Conservation (phyloP, 2,329 filamentous ascomycete species). For the Ascochyta koolunga region DNA sequence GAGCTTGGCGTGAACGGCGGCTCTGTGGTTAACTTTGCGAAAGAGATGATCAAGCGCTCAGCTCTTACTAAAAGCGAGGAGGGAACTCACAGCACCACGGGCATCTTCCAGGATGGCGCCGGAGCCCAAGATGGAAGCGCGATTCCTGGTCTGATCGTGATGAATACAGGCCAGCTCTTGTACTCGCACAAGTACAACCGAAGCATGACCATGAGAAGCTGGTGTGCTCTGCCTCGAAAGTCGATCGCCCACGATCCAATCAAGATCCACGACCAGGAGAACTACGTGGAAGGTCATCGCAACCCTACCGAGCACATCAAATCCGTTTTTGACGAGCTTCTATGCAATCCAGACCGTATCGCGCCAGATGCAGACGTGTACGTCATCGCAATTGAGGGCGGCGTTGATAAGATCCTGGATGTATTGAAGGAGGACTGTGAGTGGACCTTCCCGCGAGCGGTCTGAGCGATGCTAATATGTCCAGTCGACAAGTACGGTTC, state of each 20-base stretch:
- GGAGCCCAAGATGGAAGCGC: constrained; percentile 22
- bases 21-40: constrained; percentile 70
- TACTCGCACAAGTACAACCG: constrained; percentile 73
- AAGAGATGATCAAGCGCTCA: constrained; percentile 49
- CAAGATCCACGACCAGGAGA: constrained; percentile 60
- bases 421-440: constrained; percentile 64
- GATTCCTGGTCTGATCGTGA: constrained; percentile 64
- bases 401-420: constrained; percentile 62
- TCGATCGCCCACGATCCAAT: constrained; percentile 64
- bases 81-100: not conserved
- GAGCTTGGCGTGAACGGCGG: constrained; percentile 71
- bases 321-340: constrained; percentile 69
- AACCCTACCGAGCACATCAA: constrained; percentile 66
- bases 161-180: constrained; percentile 77
- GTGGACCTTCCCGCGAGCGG: constrained; percentile 36
- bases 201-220: constrained; percentile 64
- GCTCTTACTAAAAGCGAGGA: constrained; percentile 6
- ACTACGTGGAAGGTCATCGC: constrained; percentile 67
- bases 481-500: constrained; percentile 34
- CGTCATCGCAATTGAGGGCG: constrained; percentile 73
- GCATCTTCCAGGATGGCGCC: constrained; percentile 29
- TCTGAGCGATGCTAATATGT: constrained; percentile 10
- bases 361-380: constrained; percentile 64
- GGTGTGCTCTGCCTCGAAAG: constrained; percentile 64
- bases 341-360: constrained; percentile 56